Percentiles rank a stretch among this genome's conserved stretches.
Evolutionary conservation across 768 basidiomycete genomes (phyloP).

Genomic region (Tulasnella sp.): DNA sequence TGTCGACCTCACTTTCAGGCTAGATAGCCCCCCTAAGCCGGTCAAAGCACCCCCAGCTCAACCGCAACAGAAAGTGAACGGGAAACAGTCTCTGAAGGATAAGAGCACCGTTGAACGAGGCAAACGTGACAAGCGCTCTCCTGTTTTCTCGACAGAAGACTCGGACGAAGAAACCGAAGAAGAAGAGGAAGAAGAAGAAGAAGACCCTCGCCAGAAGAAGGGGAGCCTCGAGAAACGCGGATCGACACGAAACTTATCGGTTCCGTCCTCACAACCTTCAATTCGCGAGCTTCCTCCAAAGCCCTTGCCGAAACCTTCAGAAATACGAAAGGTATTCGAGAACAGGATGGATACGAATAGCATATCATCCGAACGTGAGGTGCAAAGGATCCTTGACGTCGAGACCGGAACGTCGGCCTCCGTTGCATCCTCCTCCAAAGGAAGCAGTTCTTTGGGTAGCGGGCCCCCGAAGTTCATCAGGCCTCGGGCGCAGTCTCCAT

Average conservation of each 20-base stretch:
- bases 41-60: background rate
- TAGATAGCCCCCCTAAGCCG: background rate
- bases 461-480: background rate
- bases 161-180: background rate
- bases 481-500: background rate
- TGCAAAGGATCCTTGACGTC: background rate
- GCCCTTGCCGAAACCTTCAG: background rate
- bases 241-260: background rate
- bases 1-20: background rate
- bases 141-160: background rate
- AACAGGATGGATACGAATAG: background rate
- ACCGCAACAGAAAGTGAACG: background rate
- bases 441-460: background rate
- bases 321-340: background rate
- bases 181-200: background rate
- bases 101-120: background rate
- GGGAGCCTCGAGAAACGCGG: background rate
- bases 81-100: background rate
- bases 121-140: background rate
- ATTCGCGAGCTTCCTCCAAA: background rate
- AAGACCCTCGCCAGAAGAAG: background rate
- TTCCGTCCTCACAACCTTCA: background rate
- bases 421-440: background rate
- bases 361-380: constrained; percentile 3
- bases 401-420: background rate